A percentile compares a stretch with the other conserved stretches of the same genome.
These are phyloP conservation scores for Lathyrus tuberosus DNA, from an alignment of 306 rosid species.

Conservation along the genomic window DNA sequence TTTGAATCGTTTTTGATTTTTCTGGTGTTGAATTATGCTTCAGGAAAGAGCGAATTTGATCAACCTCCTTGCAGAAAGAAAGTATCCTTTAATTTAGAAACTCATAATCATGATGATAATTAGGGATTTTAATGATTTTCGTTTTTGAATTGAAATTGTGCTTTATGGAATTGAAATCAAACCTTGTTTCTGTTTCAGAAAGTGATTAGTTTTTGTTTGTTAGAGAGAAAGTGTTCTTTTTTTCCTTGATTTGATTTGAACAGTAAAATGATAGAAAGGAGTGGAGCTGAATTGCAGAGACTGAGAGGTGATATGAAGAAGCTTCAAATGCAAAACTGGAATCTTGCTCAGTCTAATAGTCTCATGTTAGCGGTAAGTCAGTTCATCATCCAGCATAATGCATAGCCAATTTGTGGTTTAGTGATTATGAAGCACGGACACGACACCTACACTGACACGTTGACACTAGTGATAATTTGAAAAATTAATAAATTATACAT, in stretches of 20 bases:
- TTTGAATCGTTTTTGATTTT: neutral
- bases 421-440: neutral
- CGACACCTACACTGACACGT: neutral
- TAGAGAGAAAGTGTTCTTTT: neutral
- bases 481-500: neutral
- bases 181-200: neutral
- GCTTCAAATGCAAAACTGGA: constrained; percentile 80
- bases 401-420: no score
- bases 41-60: constrained; percentile 71
- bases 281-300: constrained; percentile 70
- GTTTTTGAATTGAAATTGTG: neutral
- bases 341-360: constrained; percentile 83
- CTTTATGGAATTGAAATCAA: neutral
- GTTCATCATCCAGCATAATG: neutral
- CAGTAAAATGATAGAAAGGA: constrained; percentile 67
- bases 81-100: constrained; percentile 57
- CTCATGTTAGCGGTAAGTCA: constrained; percentile 75
- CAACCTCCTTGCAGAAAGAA: constrained; percentile 63
- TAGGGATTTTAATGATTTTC: no score
- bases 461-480: neutral
- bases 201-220: neutral
- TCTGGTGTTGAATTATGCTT: constrained; percentile 29
- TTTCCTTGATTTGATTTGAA: constrained; percentile 47
- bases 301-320: constrained; percentile 65
- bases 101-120: no score